Evolutionary conservation across 1,284 basidiomycete species (phyloP).

Genomic region (Fomitopsis pinicola): DNA sequence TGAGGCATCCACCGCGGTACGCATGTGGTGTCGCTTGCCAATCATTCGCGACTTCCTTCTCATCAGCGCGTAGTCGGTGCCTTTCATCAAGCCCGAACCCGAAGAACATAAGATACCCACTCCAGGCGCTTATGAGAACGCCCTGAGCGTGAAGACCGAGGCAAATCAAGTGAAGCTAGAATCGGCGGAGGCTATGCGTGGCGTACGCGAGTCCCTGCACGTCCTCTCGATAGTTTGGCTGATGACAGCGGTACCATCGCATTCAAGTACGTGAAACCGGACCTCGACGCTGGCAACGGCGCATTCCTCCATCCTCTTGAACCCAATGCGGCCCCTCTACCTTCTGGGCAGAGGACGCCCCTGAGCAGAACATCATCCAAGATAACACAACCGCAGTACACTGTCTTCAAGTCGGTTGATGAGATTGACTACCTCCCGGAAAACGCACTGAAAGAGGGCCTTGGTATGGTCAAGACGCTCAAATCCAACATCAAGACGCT

Average conservation of each 20-base stretch:
- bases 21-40: background rate
- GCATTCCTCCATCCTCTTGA: conserved; percentile 1
- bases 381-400: conserved; percentile 15
- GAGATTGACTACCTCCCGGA: conserved; percentile 51
- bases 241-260: background rate
- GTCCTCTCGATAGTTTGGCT: background rate
- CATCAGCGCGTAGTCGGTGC: conserved; percentile 8
- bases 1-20: background rate
- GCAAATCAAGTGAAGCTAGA: conserved; percentile 5
- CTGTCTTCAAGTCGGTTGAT: conserved; percentile 21
- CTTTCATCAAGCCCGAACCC: conserved; percentile 39
- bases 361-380: background rate
- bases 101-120: conserved; percentile 29
- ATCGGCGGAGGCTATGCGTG: conserved; percentile 8
- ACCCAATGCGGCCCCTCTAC: background rate
- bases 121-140: conserved; percentile 17
- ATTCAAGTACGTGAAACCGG: conserved; percentile 26
- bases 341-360: background rate
- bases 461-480: conserved; percentile 49
- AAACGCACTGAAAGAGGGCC: conserved; percentile 43
- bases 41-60: background rate
- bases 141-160: background rate
- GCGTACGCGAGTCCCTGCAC: background rate
- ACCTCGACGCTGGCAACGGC: conserved; percentile 23
- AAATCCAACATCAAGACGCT: conserved; percentile 40